Evolutionary conservation across 2,329 filamentous ascomycete species (phyloP).

Genomic region (Penicillium brevicompactum): DNA sequence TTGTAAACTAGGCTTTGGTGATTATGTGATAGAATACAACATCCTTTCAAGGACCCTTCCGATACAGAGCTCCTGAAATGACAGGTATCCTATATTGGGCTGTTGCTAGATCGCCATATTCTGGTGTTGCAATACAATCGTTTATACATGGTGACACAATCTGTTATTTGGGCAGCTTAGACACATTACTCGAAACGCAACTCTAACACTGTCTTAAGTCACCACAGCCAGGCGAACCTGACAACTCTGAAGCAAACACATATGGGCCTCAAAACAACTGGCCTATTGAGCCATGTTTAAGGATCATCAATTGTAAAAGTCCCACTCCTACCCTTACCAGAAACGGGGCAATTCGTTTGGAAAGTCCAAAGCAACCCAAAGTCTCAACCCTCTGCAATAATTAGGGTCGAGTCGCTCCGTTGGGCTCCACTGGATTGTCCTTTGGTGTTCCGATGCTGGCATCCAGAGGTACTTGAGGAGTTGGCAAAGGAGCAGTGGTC

Average conservation of each 20-base stretch:
- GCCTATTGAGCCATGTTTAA: slow-evolving; percentile 4
- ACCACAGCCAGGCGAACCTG: too few species aligned
- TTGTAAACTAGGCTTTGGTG: background rate
- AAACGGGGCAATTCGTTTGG: background rate
- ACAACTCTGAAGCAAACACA: background rate
- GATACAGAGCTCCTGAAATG: too few species aligned
- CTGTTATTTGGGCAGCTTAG: background rate
- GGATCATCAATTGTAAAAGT: background rate
- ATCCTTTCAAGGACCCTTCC: too few species aligned
- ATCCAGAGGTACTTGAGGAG: background rate
- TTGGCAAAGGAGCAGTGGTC: background rate
- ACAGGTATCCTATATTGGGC: too few species aligned
- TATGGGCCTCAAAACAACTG: background rate
- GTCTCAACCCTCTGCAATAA: background rate
- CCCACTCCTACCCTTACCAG: background rate
- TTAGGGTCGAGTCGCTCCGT: slow-evolving; percentile 9
- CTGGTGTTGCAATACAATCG: background rate
- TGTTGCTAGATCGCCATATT: background rate
- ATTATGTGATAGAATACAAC: background rate
- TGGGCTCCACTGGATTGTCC: slow-evolving; percentile 4
- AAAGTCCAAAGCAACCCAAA: background rate
- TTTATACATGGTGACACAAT: background rate
- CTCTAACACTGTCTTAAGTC: too few species aligned
- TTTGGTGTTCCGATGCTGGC: slow-evolving; percentile 1
- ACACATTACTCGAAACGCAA: too few species aligned